These are phyloP conservation scores for Pezicula neosporulosa DNA, from an alignment of 2,329 filamentous ascomycete species.

Conservation along the genomic window DNA sequence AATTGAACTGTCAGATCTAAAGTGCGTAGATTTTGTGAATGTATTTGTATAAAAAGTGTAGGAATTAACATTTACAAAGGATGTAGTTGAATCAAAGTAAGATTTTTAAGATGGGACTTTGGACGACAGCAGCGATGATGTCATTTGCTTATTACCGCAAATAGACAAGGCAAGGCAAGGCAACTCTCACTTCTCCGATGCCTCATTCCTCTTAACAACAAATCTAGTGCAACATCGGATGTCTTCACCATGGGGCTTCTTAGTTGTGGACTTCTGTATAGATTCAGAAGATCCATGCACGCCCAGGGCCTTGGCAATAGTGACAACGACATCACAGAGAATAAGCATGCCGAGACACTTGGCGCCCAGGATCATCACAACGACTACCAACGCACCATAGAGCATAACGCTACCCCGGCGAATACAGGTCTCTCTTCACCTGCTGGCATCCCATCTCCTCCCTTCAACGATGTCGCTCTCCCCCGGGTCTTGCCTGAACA, in stretches of 20 bases:
- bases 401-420: background rate
- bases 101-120: no score
- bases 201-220: background rate
- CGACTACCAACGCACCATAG: background rate
- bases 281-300: background rate
- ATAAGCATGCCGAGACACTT: background rate
- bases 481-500: slow-evolving; percentile 14
- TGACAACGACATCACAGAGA: background rate
- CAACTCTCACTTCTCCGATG: no score
- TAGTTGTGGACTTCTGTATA: background rate
- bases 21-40: no score
- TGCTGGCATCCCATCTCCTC: background rate
- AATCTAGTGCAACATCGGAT: background rate
- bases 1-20: no score
- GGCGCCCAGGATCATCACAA: background rate
- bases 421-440: background rate
- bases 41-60: no score
- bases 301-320: background rate
- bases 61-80: no score
- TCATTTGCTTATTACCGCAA: no score
- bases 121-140: no score
- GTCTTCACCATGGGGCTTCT: background rate
- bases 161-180: no score
- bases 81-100: no score
- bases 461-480: slow-evolving; percentile 6